Evolutionary conservation across 1,284 basidiomycete species (phyloP).

Genomic region (Puccinia horiana): DNA sequence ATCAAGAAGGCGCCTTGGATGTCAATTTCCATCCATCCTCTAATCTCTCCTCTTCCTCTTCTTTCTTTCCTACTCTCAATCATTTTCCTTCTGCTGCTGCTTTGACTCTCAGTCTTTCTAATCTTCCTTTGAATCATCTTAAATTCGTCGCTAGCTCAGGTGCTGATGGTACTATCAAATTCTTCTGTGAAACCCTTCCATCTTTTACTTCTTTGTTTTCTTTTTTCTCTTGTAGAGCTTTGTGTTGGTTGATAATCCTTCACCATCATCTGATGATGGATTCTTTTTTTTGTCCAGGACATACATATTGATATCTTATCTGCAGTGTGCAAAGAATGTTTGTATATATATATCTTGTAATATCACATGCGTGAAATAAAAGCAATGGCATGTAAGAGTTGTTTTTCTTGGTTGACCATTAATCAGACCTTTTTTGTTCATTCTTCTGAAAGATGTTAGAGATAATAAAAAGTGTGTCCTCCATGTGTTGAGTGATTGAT

Average conservation of each 20-base stretch:
- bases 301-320: too few relatives aligned
- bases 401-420: too few relatives aligned
- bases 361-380: too few relatives aligned
- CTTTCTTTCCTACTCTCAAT: conserved; percentile 8
- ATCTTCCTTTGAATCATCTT: conserved; percentile 62
- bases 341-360: too few relatives aligned
- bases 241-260: not conserved
- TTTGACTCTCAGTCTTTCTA: conserved; percentile 58
- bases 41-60: conserved; percentile 43
- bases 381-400: too few relatives aligned
- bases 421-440: too few relatives aligned
- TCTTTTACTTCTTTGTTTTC: not conserved
- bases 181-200: conserved; percentile 62
- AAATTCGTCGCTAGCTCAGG: conserved; percentile 89
- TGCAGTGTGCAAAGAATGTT: too few relatives aligned
- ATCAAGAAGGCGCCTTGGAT: conserved; percentile 83
- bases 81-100: not conserved
- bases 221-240: not conserved
- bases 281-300: not conserved
- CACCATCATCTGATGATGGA: not conserved
- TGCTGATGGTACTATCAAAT: conserved; percentile 88
- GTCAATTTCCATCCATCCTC: conserved; percentile 59
- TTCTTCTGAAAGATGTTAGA: too few relatives aligned
- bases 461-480: too few relatives aligned
- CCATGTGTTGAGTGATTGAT: too few relatives aligned